Evolutionary conservation across 306 rosid genomes (phyloP).

Genomic region (Erythrophleum fordii): DNA sequence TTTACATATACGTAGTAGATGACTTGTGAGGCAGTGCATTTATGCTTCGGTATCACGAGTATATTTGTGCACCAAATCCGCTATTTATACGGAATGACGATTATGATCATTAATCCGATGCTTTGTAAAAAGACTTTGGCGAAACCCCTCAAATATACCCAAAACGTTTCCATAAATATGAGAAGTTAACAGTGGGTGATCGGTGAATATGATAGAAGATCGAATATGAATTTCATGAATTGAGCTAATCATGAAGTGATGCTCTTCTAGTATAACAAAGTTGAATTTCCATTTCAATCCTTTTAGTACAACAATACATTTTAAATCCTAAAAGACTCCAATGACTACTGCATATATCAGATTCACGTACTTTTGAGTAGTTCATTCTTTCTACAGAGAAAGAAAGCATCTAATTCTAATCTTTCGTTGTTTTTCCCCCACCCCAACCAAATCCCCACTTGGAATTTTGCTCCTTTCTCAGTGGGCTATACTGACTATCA

Average conservation of each 20-base stretch:
- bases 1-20: not conserved
- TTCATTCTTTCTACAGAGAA: slow-evolving; percentile 42
- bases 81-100: not conserved
- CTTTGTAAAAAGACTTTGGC: not conserved
- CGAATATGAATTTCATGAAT: slow-evolving; percentile 29
- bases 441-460: slow-evolving; percentile 36
- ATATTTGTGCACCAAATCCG: not conserved
- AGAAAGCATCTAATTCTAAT: slow-evolving; percentile 65
- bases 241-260: slow-evolving; percentile 32
- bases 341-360: slow-evolving; percentile 38
- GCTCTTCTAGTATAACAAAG: slow-evolving; percentile 38
- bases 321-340: slow-evolving; percentile 42
- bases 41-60: no score
- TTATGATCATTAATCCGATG: not conserved
- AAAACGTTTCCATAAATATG: not conserved
- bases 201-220: not conserved
- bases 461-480: slow-evolving; percentile 46
- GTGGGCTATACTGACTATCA: slow-evolving; percentile 38
- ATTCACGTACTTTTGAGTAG: slow-evolving; percentile 39
- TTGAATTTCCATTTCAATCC: slow-evolving; percentile 32
- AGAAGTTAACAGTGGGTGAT: not conserved
- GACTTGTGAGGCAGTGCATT: no score
- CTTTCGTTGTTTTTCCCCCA: slow-evolving; percentile 28
- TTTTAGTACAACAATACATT: slow-evolving; percentile 30
- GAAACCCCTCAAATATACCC: not conserved